Evolutionary conservation across 208 protist genomes (phyloP), one percentile per base, ranked within the genome.

Genomic region (Trypanosoma caninum): DNA sequence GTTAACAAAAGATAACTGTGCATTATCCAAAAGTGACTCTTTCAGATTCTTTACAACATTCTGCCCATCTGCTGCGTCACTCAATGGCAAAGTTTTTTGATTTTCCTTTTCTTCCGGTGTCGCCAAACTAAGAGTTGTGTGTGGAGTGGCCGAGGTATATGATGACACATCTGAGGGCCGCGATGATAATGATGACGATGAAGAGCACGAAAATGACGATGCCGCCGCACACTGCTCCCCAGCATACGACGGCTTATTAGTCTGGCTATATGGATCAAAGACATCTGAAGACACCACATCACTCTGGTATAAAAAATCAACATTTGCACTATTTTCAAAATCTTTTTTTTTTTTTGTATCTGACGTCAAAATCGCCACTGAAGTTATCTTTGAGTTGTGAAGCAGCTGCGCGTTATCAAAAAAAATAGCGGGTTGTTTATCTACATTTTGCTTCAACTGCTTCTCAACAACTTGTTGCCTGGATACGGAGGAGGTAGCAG

Each of bases 231-330:
- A n/a, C n/a, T n/a, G n/a, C n/a, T n/a, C n/a, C n/a, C n/a, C n/a
- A n/a, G 23, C 13, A 13, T 34, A 13, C 28, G 47, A 25, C 4
- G 47, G 47, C 2, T 2, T 2, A 6, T 20, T 27, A 34, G 47
- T 57, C 14, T 13, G 20, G 27, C 34, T 38, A 80, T 81, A 25
- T 74, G 72, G 16, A n/a, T 57, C 47, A 75, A 53, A 62, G 62
- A 79, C 44, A 58, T 2, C 27, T 8, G 42, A 3, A 22, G 8
- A 1, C 3, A 22, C 20, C 9, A 6, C 42, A 18, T 65, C 41
- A 27, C 77, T 71, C 11, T 78, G 64, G 1, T 37, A 34, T 57
- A 37, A 9, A 57, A 30, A 25, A 22, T 37, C 41, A 20, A 53
- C 47, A 23, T 48, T 27, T 0, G 42, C 8, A 23, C 54, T 56